Base-by-base conservation (phyloP, 2,329 filamentous ascomycete species). In the Hypoxylon sp. region DNA sequence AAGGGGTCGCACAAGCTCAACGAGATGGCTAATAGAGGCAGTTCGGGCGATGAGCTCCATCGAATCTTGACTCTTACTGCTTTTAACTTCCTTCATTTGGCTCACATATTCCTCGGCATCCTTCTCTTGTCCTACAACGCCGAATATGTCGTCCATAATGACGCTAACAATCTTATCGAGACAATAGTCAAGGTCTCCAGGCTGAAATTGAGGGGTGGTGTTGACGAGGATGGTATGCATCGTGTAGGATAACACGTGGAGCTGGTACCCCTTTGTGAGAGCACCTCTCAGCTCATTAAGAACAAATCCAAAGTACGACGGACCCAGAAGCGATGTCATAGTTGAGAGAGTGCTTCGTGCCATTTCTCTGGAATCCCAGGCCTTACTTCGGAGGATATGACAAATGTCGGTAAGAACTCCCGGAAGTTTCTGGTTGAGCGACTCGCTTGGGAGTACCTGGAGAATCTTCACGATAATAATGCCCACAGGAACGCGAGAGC, bases 111-210 rank as follows among this genome's bases (percentile, higher is more conserved):
- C 96, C 74, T 98, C 94, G 0, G 95, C 95, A 75, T 99, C 96
- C 80, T 99, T 99, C 77, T 99, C 95, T 81, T 97, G 92, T 1
- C 96, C 96, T 35, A 92, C 92, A 5, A 90, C 89, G 31, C 97
- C 97, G 76, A 99, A 99, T 11, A 97, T 96, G 77, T 99, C 97
- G 75, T 99, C 96, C 93, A 99, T 96, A 70, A 98, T 91, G 47
- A 99, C 89, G 1, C 89, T 87, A 50, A 97, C 90, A 47, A 98
- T 89, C 10, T 91, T 86, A 2, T 87, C 83, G 7, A 98, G 83
- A 75, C 94, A 97, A 77, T 98, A 94, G 76, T 99, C 93, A 31
- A 99, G 83, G 73, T 95, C 93, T 24, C 97, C 96, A 17, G 93
- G 90, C 44, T 89, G 84, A 74, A 93, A 92, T 1, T 88, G 85